A percentile compares a stretch with the other conserved stretches of the same genome.
These are phyloP conservation scores for Aspergillus uvarum DNA, from an alignment of 2,329 filamentous ascomycete species.

Conservation along the genomic window DNA sequence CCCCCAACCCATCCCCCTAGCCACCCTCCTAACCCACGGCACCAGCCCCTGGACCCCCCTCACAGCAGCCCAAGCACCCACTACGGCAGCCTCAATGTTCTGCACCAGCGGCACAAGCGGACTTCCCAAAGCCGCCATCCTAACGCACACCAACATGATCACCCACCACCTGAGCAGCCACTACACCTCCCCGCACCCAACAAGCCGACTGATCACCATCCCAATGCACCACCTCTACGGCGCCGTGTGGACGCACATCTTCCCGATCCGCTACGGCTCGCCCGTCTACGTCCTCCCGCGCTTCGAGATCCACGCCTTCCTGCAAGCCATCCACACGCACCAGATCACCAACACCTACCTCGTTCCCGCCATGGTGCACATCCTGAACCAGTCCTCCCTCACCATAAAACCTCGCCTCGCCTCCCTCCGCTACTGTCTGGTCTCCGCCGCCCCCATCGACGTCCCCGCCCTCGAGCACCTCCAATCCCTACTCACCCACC, in stretches of 20 bases:
- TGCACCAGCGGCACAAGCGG: constrained; percentile 58
- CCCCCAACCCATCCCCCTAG: not conserved
- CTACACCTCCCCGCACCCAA: constrained; percentile 31
- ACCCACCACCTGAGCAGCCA: constrained; percentile 45
- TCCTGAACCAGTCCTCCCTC: constrained; percentile 22
- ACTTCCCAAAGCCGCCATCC: constrained; percentile 55
- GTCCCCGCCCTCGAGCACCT: constrained; percentile 34
- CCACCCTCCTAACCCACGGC: constrained; percentile 37
- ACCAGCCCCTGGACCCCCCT: constrained; percentile 43
- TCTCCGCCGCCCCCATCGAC: constrained; percentile 47
- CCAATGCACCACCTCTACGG: constrained; percentile 53
- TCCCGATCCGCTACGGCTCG: constrained; percentile 40
- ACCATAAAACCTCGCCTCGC: constrained; percentile 23
- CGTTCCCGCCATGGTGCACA: constrained; percentile 41
- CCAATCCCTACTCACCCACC: constrained; percentile 33
- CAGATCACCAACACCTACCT: constrained; percentile 44
- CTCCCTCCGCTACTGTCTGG: constrained; percentile 40
- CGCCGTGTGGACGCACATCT: constrained; percentile 38
- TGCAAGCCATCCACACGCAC: constrained; percentile 33
- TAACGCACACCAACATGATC: constrained; percentile 55
- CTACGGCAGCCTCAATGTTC: constrained; percentile 46
- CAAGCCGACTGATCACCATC: constrained; percentile 42
- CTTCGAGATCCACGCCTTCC: constrained; percentile 38
- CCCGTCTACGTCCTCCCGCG: constrained; percentile 45
- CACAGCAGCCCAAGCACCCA: constrained; percentile 10